Percentiles rank a stretch among this genome's conserved stretches.
Evolutionary conservation across 2,329 filamentous ascomycete genomes (phyloP).

Genomic region (Fusarium udum): DNA sequence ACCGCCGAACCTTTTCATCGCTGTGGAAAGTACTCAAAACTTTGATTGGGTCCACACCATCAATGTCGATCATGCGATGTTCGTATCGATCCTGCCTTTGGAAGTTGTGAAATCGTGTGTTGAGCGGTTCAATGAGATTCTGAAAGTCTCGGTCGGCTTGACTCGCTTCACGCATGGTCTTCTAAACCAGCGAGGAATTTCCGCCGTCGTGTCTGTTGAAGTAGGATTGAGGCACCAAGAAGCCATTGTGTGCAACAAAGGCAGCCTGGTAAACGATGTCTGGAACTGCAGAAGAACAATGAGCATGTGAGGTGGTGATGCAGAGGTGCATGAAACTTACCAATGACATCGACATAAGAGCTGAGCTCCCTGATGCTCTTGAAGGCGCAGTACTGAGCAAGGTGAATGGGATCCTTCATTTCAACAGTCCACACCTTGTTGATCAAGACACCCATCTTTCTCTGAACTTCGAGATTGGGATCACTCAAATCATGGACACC

Average conservation of each 20-base stretch:
- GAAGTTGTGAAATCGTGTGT: neutral
- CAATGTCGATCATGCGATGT: neutral
- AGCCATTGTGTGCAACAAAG: fast-evolving
- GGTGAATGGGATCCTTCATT: neutral
- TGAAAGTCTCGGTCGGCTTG: neutral
- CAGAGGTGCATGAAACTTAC: neutral
- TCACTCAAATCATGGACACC: neutral
- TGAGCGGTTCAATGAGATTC: neutral
- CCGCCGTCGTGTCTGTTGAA: fast-evolving
- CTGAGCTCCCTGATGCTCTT: neutral
- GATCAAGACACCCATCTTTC: neutral
- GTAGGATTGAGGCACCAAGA: fast-evolving
- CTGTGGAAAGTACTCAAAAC: fast-evolving
- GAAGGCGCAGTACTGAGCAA: neutral
- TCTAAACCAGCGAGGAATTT: neutral
- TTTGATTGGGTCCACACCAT: neutral
- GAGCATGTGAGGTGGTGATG: fast-evolving
- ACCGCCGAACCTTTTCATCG: fast-evolving
- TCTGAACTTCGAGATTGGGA: neutral
- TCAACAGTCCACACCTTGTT: neutral
- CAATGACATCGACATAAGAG: neutral
- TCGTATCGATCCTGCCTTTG: neutral
- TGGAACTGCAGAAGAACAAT: neutral
- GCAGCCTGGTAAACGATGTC: neutral
- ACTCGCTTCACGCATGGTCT: neutral